Base-by-base conservation (phyloP, 148 eudicot species). In the Simmondsia chinensis region DNA sequence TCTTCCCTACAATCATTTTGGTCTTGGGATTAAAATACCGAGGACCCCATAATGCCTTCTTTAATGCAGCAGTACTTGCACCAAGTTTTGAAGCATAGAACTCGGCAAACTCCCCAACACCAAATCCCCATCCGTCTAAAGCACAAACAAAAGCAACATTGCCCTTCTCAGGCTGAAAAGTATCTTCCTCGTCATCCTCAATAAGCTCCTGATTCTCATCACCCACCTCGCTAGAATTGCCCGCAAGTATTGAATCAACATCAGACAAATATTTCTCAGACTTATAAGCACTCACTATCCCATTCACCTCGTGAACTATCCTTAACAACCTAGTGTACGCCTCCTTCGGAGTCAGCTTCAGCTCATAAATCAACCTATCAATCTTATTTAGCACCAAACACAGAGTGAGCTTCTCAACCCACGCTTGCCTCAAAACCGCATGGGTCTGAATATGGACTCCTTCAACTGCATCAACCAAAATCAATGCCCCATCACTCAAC, bases 401-500 rank as follows among this genome's bases (percentile, higher is more conserved):
- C 1, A 95, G 97, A 0, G 79, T 84, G 14, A 89, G 46, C 66
- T 85, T 89, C 50, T 89, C 97, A 12, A 89, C 75, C 97, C 97
- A 89, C 10, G 95, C 97, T 53, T 89, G 97, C 22, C 97, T 62
- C 47, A 89, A 51, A 26, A 85, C 97, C 5, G 97, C 97, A 44
- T 89, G 95, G 2, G 97, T 89, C 55, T 89, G 97, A 57, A 89
- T 89, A 50, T 89, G 97, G 36, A 85, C 95, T n/a, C 97, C 97
- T 55, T 89, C 97, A 29, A 89, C 95, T 0, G 85, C 95, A 68
- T 85, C 97, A 4, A 89, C 97, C 33, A 89, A 56, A 10, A 89
- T 80, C 23, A 89, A 60, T 3, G 85, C 97, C 43, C 97, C 97
- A 17, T 89, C 97, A 38, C 97, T 89, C 47, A 89, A 58, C 36